Base-by-base conservation (phyloP, 1,284 basidiomycete species). In the Ustilago lituana region DNA sequence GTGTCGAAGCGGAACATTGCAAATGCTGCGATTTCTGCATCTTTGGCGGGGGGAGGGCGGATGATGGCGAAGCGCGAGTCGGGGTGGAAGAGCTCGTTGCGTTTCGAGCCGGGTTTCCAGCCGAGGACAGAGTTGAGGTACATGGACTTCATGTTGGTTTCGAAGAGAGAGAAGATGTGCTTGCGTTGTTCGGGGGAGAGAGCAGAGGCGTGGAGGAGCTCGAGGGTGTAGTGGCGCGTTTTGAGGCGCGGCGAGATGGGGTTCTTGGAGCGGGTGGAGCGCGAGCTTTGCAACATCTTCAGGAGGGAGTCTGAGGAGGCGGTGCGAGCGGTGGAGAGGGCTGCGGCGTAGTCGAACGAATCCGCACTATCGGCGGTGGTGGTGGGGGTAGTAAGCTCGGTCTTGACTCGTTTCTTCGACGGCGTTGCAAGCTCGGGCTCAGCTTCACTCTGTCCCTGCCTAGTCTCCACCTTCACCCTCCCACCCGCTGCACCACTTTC, bases 1-100 rank as follows among this genome's bases (percentile, higher is more conserved):
- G 68, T 71, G 38, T 71, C 68, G 44, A 71, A 71, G 0, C 62
- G 15, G 20, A 61, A 55, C 68, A 71, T 71, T 10, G 43, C 55
- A 32, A 58, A 71, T 2, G 27, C 68, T 0, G 68, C 68, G 15
- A 71, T 57, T 27, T 71, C 62, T 2, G 54, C 68, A 1, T 55
- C 62, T 22, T 59, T 55, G 6, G 47, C 36, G 0, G 63, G 31
- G 2, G 53, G 48, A 1, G 57, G 57, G 1, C 68, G 62, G 20
- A 71, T 24, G 20, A 71, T 51, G 10, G 23, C 36, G n/a, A 71
- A 65, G 7, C 68, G 58, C 10, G 68, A 71, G n/a, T 46, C 32
- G 12, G 31, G 8, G 20, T 61, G 40, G 45, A 71, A 71, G 14
- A 71, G 37, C 41, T 65, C 62, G 19, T 50, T 49, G 8, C 49